These are phyloP conservation scores for Pelargonium nanum DNA, from an alignment of 345 rosid genomes.

Conservation along the genomic window DNA sequence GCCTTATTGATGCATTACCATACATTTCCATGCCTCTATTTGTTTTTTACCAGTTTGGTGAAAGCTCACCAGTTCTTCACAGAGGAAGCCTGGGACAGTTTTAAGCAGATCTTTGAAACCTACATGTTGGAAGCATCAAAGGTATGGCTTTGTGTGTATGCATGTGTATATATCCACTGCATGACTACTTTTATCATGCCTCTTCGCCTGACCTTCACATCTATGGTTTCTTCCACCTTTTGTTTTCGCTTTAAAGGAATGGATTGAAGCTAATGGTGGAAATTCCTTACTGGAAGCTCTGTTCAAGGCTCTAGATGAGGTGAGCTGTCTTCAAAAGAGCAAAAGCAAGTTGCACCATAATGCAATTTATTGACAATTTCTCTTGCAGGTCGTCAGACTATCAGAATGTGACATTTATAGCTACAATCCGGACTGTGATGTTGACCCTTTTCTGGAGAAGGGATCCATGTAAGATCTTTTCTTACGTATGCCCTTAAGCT, in stretches of 20 bases:
- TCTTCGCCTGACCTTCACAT: not conserved
- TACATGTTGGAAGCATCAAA: slow-evolving; percentile 87
- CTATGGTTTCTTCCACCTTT: not conserved
- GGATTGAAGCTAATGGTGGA: slow-evolving; percentile 59
- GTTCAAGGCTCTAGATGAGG: slow-evolving; percentile 93
- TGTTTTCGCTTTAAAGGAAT: slow-evolving; percentile 33
- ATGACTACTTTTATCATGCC: not conserved
- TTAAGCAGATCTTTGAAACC: slow-evolving; percentile 70
- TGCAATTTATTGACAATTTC: slow-evolving; percentile 7
- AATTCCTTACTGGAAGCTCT: slow-evolving; percentile 63
- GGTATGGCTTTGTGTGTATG: slow-evolving; percentile 30
- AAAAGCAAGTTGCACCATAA: slow-evolving; percentile 7
- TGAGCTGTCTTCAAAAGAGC: slow-evolving; percentile 16
- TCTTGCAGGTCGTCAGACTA: slow-evolving; percentile 71
- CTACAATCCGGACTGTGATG: slow-evolving; percentile 69
- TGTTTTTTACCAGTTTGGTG: slow-evolving; percentile 60
- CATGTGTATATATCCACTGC: not conserved
- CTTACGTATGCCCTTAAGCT: not conserved
- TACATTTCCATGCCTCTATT: slow-evolving; percentile 17
- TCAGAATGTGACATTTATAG: slow-evolving; percentile 86
- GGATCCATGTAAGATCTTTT: slow-evolving; percentile 56
- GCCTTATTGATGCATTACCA: not conserved
- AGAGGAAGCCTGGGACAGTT: slow-evolving; percentile 76
- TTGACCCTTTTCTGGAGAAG: slow-evolving; percentile 73
- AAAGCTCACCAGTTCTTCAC: slow-evolving; percentile 89